These are phyloP conservation scores for Phytophthora idaei DNA, from an alignment of 352 stramenopile genomes.

Conservation along the genomic window DNA sequence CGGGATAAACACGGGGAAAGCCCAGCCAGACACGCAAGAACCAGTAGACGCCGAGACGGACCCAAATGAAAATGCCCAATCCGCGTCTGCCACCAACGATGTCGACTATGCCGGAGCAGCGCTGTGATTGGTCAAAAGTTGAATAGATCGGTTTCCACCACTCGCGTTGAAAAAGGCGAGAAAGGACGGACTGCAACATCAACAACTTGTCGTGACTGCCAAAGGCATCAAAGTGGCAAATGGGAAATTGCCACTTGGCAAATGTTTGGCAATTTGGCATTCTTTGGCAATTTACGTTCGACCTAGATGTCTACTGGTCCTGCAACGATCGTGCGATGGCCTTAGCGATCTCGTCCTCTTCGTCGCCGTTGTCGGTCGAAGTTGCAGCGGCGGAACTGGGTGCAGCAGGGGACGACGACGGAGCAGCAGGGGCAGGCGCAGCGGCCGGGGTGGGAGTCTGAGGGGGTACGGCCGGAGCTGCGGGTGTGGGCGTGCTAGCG, in stretches of 20 bases:
- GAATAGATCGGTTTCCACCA: background rate
- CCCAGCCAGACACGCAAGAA: background rate
- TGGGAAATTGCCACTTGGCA: background rate
- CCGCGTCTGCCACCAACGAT: slow-evolving; percentile 36
- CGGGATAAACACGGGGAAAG: slow-evolving; percentile 9
- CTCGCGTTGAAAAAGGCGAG: background rate
- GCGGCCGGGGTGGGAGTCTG: slow-evolving; percentile 6
- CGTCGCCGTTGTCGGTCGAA: slow-evolving; percentile 22
- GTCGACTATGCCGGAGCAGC: slow-evolving; percentile 15
- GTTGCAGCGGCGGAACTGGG: slow-evolving; percentile 15
- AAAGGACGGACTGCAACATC: slow-evolving; percentile 7
- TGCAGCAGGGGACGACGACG: slow-evolving; percentile 8
- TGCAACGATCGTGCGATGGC: slow-evolving; percentile 81
- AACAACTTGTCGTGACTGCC: slow-evolving; percentile 10
- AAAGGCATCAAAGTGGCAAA: background rate
- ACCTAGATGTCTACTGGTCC: slow-evolving; percentile 52
- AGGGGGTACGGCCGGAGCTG: slow-evolving; percentile 3
- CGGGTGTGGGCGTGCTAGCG: slow-evolving; percentile 17
- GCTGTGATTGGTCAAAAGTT: slow-evolving; percentile 26
- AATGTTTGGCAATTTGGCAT: background rate
- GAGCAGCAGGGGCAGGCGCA: too few relatives aligned
- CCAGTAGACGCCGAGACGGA: background rate
- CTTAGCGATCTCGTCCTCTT: slow-evolving; percentile 82
- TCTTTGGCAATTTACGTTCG: background rate
- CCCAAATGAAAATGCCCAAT: slow-evolving; percentile 32